Percentiles rank a stretch among this genome's conserved stretches.
phyloP scores from a whole-genome alignment of 1,284 basidiomycete species.

The Trichosporon coremiiforme region DNA sequence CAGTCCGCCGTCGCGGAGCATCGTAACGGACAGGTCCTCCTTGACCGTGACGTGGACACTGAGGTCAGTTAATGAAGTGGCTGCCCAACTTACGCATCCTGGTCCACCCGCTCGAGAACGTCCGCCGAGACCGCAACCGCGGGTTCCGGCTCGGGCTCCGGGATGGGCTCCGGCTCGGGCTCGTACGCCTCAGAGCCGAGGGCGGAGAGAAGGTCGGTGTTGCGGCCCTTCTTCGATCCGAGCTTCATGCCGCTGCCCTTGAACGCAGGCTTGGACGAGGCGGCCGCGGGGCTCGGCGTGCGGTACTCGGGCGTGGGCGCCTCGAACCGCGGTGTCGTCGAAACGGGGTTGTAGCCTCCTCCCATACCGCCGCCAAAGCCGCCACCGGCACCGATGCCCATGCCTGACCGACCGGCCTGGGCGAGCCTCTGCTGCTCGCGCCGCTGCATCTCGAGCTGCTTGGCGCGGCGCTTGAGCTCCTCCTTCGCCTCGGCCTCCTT shows the following conservation, averaged over 20 bases:
- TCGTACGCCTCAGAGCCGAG: slow-evolving; percentile 75
- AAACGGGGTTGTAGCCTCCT: slow-evolving; percentile 65
- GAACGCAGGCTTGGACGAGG: slow-evolving; percentile 74
- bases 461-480: slow-evolving; percentile 95
- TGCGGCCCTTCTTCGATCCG: slow-evolving; percentile 82
- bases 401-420: slow-evolving; percentile 57
- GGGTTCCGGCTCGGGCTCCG: slow-evolving; percentile 62
- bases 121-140: slow-evolving; percentile 59
- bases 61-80: not conserved
- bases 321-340: slow-evolving; percentile 64
- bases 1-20: slow-evolving; percentile 87
- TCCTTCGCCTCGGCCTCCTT: slow-evolving; percentile 99
- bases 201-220: slow-evolving; percentile 81
- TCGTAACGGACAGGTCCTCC: slow-evolving; percentile 76
- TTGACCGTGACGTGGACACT: slow-evolving; percentile 85
- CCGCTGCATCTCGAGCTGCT: slow-evolving; percentile 97
- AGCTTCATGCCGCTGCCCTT: slow-evolving; percentile 97
- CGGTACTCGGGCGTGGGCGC: slow-evolving; percentile 53
- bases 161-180: slow-evolving; percentile 57
- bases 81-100: slow-evolving; percentile 66
- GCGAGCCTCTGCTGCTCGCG: slow-evolving; percentile 83
- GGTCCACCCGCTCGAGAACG: slow-evolving; percentile 73
- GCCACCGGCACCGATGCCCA: slow-evolving; percentile 59
- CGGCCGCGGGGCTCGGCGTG: slow-evolving; percentile 56
- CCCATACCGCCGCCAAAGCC: slow-evolving; percentile 54